Base-by-base conservation (phyloP, 805 yeast genomes). In the Candida quercuum region DNA sequence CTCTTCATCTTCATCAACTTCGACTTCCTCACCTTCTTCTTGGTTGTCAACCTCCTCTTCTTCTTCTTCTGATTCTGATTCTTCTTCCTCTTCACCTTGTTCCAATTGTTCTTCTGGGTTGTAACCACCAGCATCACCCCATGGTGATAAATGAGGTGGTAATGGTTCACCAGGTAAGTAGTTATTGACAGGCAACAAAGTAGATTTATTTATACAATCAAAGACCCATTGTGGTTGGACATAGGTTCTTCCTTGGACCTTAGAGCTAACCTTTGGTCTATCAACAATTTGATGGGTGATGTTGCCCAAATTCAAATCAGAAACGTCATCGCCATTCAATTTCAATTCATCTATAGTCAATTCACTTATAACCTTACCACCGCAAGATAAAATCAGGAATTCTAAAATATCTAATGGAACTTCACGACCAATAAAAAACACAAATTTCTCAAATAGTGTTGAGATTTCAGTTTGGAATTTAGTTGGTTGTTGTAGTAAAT, bases 151-250 rank as follows among this genome's bases (percentile, higher is more conserved):
- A 63, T 93, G 99, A 26, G 99, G 97, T 32, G 99, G 99, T 47
- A 93, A 71, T 5, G 86, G 68, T 65, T 91, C 97, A 39, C 99
- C 99, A 5, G 96, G 96, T 31, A 94, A 84, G 57, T 93, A 93
- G 38, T 71, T 72, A 38, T 81, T 79, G 17, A 86, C 96, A 15
- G 93, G 77, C 42, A 84, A 69, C 43, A 93, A 69, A 42, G 74
- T 69, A 35, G 77, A 74, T 63, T 83, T 82, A 67, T 93, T 93
- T 43, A 93, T 67, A 54, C 83, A 81, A 60, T 93, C 99, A 60
- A 93, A 89, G 22, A 93, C 71, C 99, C 99, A 93, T 69, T 93
- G 99, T 15, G 99, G 99, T 66, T 93, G 99, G 33, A 91, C 61
- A 57, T 93, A 93, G 0, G 95, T 86, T 69, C 98, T 78, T 36